phyloP scores from a whole-genome alignment of 2,329 filamentous ascomycete species.

The Cercospora sojina region DNA sequence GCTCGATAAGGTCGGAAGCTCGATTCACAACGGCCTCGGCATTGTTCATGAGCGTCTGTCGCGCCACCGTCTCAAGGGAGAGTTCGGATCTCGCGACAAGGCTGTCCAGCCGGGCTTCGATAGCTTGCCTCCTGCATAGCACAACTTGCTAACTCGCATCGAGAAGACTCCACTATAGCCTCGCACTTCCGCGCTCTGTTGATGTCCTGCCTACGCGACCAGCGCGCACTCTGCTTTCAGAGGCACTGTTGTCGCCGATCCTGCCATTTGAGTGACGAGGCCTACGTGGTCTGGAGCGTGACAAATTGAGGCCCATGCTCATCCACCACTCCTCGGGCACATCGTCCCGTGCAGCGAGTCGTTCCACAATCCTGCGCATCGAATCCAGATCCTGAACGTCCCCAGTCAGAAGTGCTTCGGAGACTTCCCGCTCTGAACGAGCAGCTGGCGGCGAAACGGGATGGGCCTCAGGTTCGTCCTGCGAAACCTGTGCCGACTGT shows the following conservation, averaged over 20 bases:
- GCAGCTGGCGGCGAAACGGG: constrained; percentile 32
- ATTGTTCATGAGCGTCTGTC: not conserved
- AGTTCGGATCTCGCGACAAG: not conserved
- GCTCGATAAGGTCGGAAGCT: not conserved
- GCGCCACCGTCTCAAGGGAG: not conserved
- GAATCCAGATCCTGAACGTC: constrained; percentile 52
- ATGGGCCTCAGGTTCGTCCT: constrained; percentile 29
- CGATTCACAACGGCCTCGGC: not conserved
- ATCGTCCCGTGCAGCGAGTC: constrained; percentile 68
- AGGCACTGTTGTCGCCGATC: constrained; percentile 5
- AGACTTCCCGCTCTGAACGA: constrained; percentile 27
- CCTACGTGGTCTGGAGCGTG: constrained; percentile 26
- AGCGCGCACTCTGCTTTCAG: not conserved
- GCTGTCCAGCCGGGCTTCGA: not conserved
- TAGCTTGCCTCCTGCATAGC: not conserved
- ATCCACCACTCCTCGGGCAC: constrained; percentile 81
- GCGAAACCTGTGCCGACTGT: constrained; percentile 22
- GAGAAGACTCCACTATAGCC: constrained; percentile 6
- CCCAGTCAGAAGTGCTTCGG: constrained; percentile 28
- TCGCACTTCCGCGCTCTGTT: constrained; percentile 11
- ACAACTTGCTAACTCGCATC: not conserved
- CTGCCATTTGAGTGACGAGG: constrained; percentile 3
- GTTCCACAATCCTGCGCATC: constrained; percentile 71
- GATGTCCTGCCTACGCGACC: not conserved
- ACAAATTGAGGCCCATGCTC: constrained; percentile 43